Conservation (phyloP, 805 yeast genomes). For the Ogataea sp. region DNA sequence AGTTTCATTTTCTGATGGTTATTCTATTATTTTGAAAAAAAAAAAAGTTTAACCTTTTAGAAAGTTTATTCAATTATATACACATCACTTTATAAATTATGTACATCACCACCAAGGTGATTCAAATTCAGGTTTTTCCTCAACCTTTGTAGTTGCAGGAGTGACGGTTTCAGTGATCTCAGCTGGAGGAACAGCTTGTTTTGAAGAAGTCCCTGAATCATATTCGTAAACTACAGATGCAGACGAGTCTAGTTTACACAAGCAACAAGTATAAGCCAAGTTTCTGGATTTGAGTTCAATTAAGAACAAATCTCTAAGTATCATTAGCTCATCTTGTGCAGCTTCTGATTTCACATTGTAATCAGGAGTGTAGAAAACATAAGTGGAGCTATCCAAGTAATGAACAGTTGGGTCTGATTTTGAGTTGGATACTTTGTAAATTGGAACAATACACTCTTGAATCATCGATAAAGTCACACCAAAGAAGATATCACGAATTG, state of each 20-base stretch:
- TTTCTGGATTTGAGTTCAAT: slow-evolving; percentile 28
- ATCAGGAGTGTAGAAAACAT: slow-evolving; percentile 30
- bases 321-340: slow-evolving; percentile 34
- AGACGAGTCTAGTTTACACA: slow-evolving; percentile 34
- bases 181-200: neutral
- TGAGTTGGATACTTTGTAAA: slow-evolving; percentile 2
- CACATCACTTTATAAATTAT: too few relatives aligned
- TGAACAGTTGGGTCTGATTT: slow-evolving; percentile 21
- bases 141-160: neutral
- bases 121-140: neutral
- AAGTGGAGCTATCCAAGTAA: slow-evolving; percentile 34
- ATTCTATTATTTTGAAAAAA: too few relatives aligned
- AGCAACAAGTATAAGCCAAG: slow-evolving; percentile 41
- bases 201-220: neutral
- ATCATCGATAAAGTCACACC: slow-evolving; percentile 44
- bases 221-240: slow-evolving; percentile 24
- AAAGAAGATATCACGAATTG: slow-evolving; percentile 42
- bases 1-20: too few relatives aligned
- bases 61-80: too few relatives aligned
- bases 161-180: neutral
- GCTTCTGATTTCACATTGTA: slow-evolving; percentile 27
- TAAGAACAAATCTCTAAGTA: slow-evolving; percentile 29
- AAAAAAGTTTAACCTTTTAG: too few relatives aligned
- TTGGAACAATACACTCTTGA: slow-evolving; percentile 22
- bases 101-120: neutral